A percentile compares a stretch with the other conserved stretches of the same genome.
phyloP scores from a whole-genome alignment of 352 stramenopile genomes.

The Globisporangium apiculatum region DNA sequence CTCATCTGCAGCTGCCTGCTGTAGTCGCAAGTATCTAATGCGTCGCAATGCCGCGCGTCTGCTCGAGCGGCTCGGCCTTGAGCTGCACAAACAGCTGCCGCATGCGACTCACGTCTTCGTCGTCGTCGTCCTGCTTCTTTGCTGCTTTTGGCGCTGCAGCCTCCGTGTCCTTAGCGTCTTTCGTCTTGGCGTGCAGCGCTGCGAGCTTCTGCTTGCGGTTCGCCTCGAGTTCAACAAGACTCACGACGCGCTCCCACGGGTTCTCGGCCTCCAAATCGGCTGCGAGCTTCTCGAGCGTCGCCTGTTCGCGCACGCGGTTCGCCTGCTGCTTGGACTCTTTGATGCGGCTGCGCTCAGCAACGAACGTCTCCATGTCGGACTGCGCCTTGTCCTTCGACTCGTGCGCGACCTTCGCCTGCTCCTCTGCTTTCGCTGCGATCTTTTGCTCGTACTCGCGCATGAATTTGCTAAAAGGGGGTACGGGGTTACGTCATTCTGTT shows the following conservation, averaged over 20 bases:
- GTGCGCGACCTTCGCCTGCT: constrained; percentile 70
- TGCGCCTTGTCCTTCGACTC: constrained; percentile 67
- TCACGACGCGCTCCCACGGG: constrained; percentile 91
- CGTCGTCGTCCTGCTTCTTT: constrained; percentile 51
- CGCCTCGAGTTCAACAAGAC: constrained; percentile 88
- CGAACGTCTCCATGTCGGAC: constrained; percentile 73
- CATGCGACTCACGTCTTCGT: constrained; percentile 89
- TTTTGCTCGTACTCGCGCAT: constrained; percentile 66
- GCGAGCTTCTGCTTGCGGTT: constrained; percentile 70
- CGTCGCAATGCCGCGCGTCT: constrained; percentile 51
- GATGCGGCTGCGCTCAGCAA: constrained; percentile 73
- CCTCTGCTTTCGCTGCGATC: constrained; percentile 53
- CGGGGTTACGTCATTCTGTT: too few relatives aligned
- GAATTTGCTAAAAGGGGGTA: constrained; percentile 36
- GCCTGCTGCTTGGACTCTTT: constrained; percentile 89
- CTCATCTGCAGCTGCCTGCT: too few relatives aligned
- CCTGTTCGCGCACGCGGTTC: constrained; percentile 91
- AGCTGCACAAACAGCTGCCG: constrained; percentile 91
- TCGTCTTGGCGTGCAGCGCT: constrained; percentile 43
- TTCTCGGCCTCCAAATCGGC: constrained; percentile 93
- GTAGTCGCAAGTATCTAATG: constrained; percentile 20
- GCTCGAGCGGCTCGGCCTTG: constrained; percentile 88
- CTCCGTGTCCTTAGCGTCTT: constrained; percentile 40
- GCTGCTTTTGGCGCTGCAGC: constrained; percentile 18
- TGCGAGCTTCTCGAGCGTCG: constrained; percentile 92